These are phyloP conservation scores for Sonneratia alba DNA, from an alignment of 345 rosid genomes.

Conservation along the genomic window DNA sequence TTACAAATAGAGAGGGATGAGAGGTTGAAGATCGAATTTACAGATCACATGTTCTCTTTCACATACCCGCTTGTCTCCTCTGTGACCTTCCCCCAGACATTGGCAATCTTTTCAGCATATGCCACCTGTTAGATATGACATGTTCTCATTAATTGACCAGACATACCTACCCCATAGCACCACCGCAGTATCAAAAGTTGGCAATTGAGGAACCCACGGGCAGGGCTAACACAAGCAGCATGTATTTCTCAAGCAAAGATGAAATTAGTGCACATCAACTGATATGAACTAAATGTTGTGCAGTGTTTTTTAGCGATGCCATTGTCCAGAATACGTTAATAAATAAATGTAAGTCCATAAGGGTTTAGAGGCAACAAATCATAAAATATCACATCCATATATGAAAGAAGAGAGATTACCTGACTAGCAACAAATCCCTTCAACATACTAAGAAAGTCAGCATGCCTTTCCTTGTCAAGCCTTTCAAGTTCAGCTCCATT, in stretches of 20 bases:
- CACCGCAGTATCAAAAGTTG: not conserved
- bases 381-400: not conserved
- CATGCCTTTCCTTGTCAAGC: constrained; percentile 68
- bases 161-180: not conserved
- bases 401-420: constrained; percentile 26
- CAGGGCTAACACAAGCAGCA: not conserved
- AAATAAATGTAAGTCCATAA: not conserved
- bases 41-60: constrained; percentile 39
- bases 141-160: not conserved
- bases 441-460: constrained; percentile 80
- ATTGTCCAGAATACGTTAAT: not conserved
- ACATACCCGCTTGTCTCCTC: constrained; percentile 75
- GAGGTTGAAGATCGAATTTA: constrained; percentile 26
- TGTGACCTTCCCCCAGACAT: constrained; percentile 82
- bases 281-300: not conserved
- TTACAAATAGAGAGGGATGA: constrained; percentile 6
- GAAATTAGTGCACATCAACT: not conserved
- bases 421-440: constrained; percentile 88
- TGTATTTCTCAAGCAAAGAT: not conserved
- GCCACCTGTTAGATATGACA: constrained; percentile 50
- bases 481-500: constrained; percentile 79
- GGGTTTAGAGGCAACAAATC: not conserved
- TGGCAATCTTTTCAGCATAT: constrained; percentile 86
- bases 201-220: not conserved
- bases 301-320: not conserved